Percentiles rank a stretch among this genome's conserved stretches.
These are phyloP conservation scores for Entamoeba invadens DNA, from an alignment of 208 protist genomes.

Conservation along the genomic window DNA sequence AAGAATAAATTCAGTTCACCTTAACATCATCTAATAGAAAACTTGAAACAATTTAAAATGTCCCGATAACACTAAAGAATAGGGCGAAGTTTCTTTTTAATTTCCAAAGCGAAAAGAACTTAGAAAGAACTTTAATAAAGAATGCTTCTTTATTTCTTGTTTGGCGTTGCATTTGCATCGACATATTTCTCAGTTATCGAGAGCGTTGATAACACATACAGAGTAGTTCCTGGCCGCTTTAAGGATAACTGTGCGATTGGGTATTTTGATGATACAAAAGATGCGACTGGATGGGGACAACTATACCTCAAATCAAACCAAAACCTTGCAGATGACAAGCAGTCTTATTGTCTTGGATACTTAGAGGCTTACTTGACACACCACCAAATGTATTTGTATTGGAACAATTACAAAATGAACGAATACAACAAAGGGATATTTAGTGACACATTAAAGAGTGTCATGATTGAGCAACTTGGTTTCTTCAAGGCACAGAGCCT, in stretches of 20 bases:
- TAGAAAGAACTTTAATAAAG: no score
- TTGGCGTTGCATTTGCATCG: background rate
- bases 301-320: background rate
- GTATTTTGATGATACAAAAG: background rate
- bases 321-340: background rate
- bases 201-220: background rate
- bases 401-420: background rate
- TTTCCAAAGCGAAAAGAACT: no score
- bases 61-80: no score
- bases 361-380: conserved; percentile 3
- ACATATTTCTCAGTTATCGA: background rate
- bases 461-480: background rate
- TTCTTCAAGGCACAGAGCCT: background rate
- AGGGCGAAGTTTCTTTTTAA: no score
- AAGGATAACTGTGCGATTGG: background rate
- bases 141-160: background rate
- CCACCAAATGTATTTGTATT: background rate
- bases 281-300: conserved; percentile 7
- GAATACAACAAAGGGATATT: background rate
- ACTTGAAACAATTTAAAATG: no score
- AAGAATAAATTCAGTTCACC: no score
- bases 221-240: background rate
- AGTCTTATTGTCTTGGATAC: background rate
- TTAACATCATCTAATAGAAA: no score
- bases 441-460: background rate